Evolutionary conservation across 305 asterid genomes (phyloP).

Genomic region (Fraxinus greggii): DNA sequence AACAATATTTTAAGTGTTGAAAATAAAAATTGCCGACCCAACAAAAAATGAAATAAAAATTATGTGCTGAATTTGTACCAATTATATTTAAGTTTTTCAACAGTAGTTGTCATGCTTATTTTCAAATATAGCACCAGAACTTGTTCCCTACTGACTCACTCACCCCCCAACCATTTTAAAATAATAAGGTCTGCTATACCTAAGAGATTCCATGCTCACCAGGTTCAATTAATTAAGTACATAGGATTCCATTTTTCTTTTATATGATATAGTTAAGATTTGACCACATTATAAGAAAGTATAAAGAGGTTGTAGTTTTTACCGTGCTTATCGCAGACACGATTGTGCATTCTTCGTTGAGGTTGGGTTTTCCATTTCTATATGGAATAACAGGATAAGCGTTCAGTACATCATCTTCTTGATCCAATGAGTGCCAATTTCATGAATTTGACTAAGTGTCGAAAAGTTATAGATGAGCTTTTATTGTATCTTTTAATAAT

Average conservation of each 20-base stretch:
- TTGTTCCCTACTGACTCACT: background rate
- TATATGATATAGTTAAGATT: background rate
- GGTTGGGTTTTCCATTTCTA: background rate
- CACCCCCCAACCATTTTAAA: background rate
- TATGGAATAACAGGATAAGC: too few species aligned
- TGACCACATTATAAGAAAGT: background rate
- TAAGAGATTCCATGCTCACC: background rate
- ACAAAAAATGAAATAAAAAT: background rate
- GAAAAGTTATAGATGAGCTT: background rate
- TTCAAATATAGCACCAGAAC: background rate
- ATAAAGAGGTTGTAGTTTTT: too few species aligned
- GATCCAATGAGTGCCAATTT: background rate
- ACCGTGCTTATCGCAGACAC: too few species aligned
- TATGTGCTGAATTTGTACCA: background rate
- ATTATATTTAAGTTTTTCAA: background rate
- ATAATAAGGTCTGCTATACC: background rate
- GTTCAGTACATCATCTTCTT: background rate
- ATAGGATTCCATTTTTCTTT: background rate
- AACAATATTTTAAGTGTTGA: too few species aligned
- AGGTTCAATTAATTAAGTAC: background rate
- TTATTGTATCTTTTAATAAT: background rate
- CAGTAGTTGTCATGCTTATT: background rate
- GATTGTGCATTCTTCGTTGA: background rate
- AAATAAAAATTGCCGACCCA: background rate
- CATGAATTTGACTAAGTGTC: background rate